Conservation (phyloP, 2,329 filamentous ascomycete species). For the Keithomyces neogunnii region DNA sequence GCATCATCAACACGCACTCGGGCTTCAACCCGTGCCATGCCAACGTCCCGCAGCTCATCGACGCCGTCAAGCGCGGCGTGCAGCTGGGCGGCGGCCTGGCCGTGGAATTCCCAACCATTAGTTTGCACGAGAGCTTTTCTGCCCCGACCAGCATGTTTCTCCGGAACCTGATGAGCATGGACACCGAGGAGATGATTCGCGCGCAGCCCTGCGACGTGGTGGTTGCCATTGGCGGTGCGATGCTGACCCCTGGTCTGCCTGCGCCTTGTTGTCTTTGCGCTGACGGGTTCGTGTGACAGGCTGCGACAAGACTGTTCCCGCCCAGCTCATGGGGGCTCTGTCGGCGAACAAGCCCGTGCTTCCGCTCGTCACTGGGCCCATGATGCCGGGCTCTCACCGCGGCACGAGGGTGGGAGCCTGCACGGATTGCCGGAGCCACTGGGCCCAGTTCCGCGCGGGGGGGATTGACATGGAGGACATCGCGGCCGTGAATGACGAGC, state of each 20-base stretch:
- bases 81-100: slow-evolving; percentile 59
- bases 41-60: slow-evolving; percentile 62
- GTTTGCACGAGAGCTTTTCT: slow-evolving; percentile 60
- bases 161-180: slow-evolving; percentile 70
- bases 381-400: slow-evolving; percentile 63
- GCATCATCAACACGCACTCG: slow-evolving; percentile 66
- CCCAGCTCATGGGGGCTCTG: slow-evolving; percentile 68
- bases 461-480: slow-evolving; percentile 66
- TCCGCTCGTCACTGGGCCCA: slow-evolving; percentile 62
- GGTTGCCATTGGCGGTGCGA: slow-evolving; percentile 54
- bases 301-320: slow-evolving; percentile 67
- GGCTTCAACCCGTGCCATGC: slow-evolving; percentile 69
- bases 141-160: slow-evolving; percentile 68
- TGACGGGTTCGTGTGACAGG: slow-evolving; percentile 29
- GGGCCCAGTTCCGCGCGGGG: slow-evolving; percentile 60
- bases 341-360: slow-evolving; percentile 66
- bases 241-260: too few relatives aligned
- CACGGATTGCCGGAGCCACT: slow-evolving; percentile 67
- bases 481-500: slow-evolving; percentile 59
- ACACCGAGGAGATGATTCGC: slow-evolving; percentile 69
- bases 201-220: slow-evolving; percentile 64
- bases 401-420: slow-evolving; percentile 62
- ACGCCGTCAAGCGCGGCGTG: slow-evolving; percentile 60
- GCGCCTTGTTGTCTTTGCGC: too few relatives aligned
- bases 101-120: slow-evolving; percentile 68